Evolutionary conservation across 2,329 filamentous ascomycete species (phyloP), one percentile per base, ranked within the genome.

Genomic region (Dactylella cylindrospora): DNA sequence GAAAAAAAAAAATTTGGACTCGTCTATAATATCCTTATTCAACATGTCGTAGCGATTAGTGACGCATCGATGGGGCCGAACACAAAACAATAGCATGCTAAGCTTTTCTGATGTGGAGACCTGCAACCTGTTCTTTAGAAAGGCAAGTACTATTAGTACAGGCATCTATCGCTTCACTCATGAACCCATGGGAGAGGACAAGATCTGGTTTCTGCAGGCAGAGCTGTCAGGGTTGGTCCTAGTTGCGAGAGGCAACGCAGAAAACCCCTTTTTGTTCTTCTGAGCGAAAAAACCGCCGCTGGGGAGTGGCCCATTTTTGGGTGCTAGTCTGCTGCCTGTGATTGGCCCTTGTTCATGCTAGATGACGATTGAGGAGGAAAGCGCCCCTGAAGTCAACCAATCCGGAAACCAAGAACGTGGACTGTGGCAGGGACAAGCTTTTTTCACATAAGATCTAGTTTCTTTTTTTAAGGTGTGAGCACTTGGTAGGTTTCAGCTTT

Each of bases 191-290:
- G n/a, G n/a, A n/a, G n/a, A n/a, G n/a, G n/a, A n/a, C n/a, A n/a
- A n/a, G n/a, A n/a, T n/a, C n/a, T n/a, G n/a, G n/a, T n/a, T n/a
- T n/a, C n/a, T n/a, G n/a, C n/a, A n/a, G n/a, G n/a, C n/a, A n/a
- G n/a, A 35, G 12, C 7, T 38, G 33, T 38, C 33, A 17, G 15
- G n/a, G 33, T 29, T 40, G 36, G 19, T 29, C 12, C 10, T 41
- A 9, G 28, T 52, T 52, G 35, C 35, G n/a, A n/a, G n/a, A n/a
- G n/a, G n/a, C n/a, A n/a, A n/a, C n/a, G 35, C 35, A 40, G 17
- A 19, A 45, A 61, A 47, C 54, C 54, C 55, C 47, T 46, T 52
- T 61, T 61, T n/a, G n/a, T n/a, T n/a, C n/a, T 33, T 25, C 39
- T 32, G 17, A 12, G n/a, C n/a, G n/a, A n/a, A n/a, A 38, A 19